Evolutionary conservation across 2,329 filamentous ascomycete species (phyloP), one percentile per base, ranked within the genome.

Genomic region (Xylaria hypoxylon): DNA sequence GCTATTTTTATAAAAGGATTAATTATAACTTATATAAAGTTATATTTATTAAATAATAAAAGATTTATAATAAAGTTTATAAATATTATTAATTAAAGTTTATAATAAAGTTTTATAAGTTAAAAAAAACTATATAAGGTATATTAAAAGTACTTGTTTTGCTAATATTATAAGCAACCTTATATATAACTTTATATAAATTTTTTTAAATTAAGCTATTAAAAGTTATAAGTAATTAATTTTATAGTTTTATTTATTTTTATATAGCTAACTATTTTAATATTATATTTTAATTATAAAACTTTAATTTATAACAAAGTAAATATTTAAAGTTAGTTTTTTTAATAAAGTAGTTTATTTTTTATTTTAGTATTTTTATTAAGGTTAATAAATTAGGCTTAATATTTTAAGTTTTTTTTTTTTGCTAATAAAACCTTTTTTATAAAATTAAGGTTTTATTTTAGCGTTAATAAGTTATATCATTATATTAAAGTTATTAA

Each of bases 241-340:
- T 52, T 22, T n/a, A 52, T n/a, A 33, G 11, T 52, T 38, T 52
- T 52, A 35, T 52, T 52, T 52, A 52, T 52, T 19, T 22, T 35
- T 15, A 51, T 22, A 10, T 28, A 33, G 4, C 31, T 8, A 5
- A 33, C 31, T 33, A 33, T 33, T 33, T 5, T 5, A 5, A 33
- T 28, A 15, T 48, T 24, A 48, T 26, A 48, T n/a, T 48, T 35
- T 11, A n/a, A 51, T 31, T 31, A 17, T 31, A 51, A 17, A 3
- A 51, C 26, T 17, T 51, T 51, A 1, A 1, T 35, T 52, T 52
- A 33, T 2, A 52, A 22, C 19, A 35, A 2, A 35, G 35, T 2
- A 5, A 24, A 10, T 45, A 45, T 13, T 24, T 45, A 45, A 7
- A 45, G 11, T n/a, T 24, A 45, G 22, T 26, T 51, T 28, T 48